phyloP scores from a whole-genome alignment of 1,284 basidiomycete species.

The Sanguinoderma infundibulare region DNA sequence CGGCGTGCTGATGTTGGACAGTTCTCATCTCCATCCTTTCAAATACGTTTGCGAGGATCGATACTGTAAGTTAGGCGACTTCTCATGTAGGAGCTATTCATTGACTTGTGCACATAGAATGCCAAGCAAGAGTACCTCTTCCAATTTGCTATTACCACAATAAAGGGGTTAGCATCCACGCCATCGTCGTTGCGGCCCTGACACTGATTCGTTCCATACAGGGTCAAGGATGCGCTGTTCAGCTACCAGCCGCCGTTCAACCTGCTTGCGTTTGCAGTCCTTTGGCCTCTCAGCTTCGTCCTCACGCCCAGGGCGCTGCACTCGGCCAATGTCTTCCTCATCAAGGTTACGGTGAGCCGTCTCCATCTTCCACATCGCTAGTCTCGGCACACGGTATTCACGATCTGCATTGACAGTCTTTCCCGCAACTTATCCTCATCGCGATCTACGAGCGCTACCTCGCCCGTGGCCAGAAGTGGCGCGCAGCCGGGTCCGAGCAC shows the following conservation, averaged over 20 bases:
- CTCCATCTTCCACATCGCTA: not conserved
- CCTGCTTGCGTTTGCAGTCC: slow-evolving; percentile 74
- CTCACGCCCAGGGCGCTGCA: slow-evolving; percentile 78
- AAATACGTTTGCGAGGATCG: slow-evolving; percentile 83
- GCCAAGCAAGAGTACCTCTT: slow-evolving; percentile 89
- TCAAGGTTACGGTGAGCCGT: slow-evolving; percentile 67
- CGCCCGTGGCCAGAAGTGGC: slow-evolving; percentile 50
- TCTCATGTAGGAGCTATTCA: not conserved
- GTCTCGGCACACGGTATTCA: not conserved
- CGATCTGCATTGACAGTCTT: slow-evolving; percentile 47
- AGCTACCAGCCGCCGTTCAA: slow-evolving; percentile 91
- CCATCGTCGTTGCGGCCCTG: not conserved
- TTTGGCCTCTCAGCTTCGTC: slow-evolving; percentile 78
- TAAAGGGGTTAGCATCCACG: slow-evolving; percentile 71
- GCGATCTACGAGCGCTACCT: slow-evolving; percentile 81
- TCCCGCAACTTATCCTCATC: slow-evolving; percentile 82
- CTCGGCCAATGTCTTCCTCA: slow-evolving; percentile 80
- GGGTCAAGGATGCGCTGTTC: slow-evolving; percentile 90
- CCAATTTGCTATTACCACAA: slow-evolving; percentile 85
- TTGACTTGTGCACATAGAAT: slow-evolving; percentile 52
- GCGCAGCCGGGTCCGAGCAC: slow-evolving; percentile 53
- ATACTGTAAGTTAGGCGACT: slow-evolving; percentile 54
- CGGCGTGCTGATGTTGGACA: not conserved
- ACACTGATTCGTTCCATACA: slow-evolving; percentile 31
- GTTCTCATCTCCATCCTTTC: slow-evolving; percentile 72